phyloP scores from a whole-genome alignment of 1,139 yeast species.

The Debaryomycetaceae sp. region DNA sequence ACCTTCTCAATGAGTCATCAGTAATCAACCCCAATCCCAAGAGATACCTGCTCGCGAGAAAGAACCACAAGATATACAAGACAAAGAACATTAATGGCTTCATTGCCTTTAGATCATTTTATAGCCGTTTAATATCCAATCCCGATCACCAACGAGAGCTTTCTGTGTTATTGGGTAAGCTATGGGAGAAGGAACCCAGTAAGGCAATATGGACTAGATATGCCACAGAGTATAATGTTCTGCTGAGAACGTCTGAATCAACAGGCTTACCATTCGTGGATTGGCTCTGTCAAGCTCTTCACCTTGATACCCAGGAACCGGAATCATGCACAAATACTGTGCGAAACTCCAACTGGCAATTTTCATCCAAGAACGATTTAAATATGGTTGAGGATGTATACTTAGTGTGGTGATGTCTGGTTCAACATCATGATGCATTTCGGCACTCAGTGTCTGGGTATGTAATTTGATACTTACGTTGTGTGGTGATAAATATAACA shows the following conservation, averaged over 20 bases:
- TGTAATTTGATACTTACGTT: background rate
- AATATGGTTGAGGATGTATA: conserved; percentile 9
- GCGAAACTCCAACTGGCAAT: conserved; percentile 6
- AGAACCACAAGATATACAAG: background rate
- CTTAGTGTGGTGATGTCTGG: conserved; percentile 1
- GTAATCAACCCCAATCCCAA: background rate
- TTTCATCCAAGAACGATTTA: conserved; percentile 5
- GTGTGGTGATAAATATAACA: background rate
- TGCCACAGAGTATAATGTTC: conserved; percentile 26
- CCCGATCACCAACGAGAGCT: conserved; percentile 20
- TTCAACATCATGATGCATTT: background rate
- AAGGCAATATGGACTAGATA: conserved; percentile 28
- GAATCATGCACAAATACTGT: conserved; percentile 5
- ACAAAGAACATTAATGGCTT: conserved; percentile 25
- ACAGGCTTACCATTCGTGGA: conserved; percentile 13
- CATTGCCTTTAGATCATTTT: conserved; percentile 34
- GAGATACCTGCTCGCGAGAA: background rate
- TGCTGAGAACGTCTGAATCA: conserved; percentile 1
- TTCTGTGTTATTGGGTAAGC: conserved; percentile 20
- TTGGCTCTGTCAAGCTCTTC: conserved; percentile 15
- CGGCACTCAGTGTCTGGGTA: background rate
- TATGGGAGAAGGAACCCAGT: conserved; percentile 26
- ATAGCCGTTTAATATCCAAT: conserved; percentile 22
- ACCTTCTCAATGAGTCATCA: conserved; percentile 3
- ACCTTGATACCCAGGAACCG: conserved; percentile 1